These are phyloP conservation scores for Haplographium delicatum DNA, from an alignment of 495 filamentous ascomycete genomes.

Conservation along the genomic window DNA sequence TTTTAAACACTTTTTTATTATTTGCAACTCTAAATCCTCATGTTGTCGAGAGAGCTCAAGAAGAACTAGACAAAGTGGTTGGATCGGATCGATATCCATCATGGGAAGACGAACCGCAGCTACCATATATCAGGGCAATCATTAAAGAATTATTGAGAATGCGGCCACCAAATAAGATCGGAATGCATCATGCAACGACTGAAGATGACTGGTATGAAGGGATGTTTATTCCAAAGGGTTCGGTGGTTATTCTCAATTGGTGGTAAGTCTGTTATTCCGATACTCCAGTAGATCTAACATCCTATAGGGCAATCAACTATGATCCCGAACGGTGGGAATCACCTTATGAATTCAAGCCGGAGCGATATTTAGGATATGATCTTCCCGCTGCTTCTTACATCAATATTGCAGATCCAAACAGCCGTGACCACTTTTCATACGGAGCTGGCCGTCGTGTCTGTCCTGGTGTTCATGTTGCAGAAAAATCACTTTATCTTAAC, in stretches of 20 bases:
- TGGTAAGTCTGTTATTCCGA: conserved; percentile 29
- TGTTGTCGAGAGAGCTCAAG: conserved; percentile 42
- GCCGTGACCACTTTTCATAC: conserved; percentile 31
- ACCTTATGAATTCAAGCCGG: conserved; percentile 42
- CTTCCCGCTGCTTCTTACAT: conserved; percentile 8
- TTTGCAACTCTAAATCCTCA: conserved; percentile 45
- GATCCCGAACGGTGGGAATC: conserved; percentile 37
- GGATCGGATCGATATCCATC: conserved; percentile 23
- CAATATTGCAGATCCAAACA: conserved; percentile 5
- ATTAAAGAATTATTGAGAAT: conserved; percentile 41
- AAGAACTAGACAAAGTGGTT: conserved; percentile 31
- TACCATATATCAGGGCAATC: conserved; percentile 24
- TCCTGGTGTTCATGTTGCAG: conserved; percentile 53
- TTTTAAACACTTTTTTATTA: conserved; percentile 30
- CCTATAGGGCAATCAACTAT: conserved; percentile 22
- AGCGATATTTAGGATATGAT: conserved; percentile 32
- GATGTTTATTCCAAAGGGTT: conserved; percentile 45
- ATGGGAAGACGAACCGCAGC: conserved; percentile 23
- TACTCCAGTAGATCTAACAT: background rate
- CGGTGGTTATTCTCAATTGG: conserved; percentile 30
- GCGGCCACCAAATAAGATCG: conserved; percentile 17
- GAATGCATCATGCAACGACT: conserved; percentile 47
- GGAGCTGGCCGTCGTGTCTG: conserved; percentile 58
- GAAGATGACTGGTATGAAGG: conserved; percentile 49
- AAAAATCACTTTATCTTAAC: conserved; percentile 47